These are phyloP conservation scores for Croton laevigatus DNA, from an alignment of 441 rosid species.

Conservation along the genomic window DNA sequence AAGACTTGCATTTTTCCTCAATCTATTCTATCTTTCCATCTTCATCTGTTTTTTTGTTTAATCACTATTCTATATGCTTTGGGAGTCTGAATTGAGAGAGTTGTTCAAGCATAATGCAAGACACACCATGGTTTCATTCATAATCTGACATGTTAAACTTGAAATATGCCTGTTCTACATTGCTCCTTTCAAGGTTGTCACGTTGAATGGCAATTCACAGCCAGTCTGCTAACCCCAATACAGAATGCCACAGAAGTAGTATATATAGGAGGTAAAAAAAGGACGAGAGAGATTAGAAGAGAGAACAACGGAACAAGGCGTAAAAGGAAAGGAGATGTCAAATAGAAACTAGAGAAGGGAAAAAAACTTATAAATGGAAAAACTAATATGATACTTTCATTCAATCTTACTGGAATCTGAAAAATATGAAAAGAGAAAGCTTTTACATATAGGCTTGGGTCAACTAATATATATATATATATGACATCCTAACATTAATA, in stretches of 20 bases:
- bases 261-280: not conserved
- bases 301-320: not conserved
- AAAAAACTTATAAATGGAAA: not conserved
- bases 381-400: not conserved
- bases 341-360: not conserved
- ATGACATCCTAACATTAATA: not conserved
- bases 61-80: not conserved
- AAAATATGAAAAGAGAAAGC: not conserved
- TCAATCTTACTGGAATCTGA: not conserved
- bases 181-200: not conserved
- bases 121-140: not conserved
- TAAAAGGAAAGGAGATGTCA: not conserved
- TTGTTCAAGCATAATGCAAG: not conserved
- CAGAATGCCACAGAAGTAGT: not conserved
- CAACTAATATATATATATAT: not conserved
- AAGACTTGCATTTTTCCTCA: not conserved
- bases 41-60: not conserved
- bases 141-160: conserved; percentile 1
- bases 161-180: not conserved
- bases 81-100: not conserved
- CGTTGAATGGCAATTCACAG: not conserved
- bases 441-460: not conserved
- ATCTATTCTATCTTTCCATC: not conserved
- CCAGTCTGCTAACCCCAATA: not conserved
- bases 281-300: not conserved